Evolutionary conservation across 345 rosid genomes (phyloP), one percentile per base, ranked within the genome.

Genomic region (Eucalyptus albens): DNA sequence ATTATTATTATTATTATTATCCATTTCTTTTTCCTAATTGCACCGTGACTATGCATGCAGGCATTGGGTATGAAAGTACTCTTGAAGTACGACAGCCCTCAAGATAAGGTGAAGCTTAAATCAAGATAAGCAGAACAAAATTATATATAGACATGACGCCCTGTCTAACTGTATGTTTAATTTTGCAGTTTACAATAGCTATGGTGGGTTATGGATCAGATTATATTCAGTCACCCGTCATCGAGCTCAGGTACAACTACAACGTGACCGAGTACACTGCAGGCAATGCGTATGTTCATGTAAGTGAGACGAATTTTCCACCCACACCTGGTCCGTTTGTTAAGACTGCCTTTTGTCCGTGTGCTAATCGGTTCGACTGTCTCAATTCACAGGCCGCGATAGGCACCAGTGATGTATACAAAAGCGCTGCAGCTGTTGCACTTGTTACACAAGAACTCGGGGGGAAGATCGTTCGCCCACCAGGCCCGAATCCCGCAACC

Each of bases 201-300:
- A 91, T 94, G 94, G 86, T 94, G 90, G 94, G 95, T 44, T 93
- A 94, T 49, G 95, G 91, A 24, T 88, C 91, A 22, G 94, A 94
- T 62, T 17, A 88, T 6, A 87, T 81, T 56, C 89, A 93, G 90
- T 89, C 94, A 17, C 87, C 91, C 7, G 93, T 92, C 40, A 50
- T 94, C 16, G 95, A 94, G 89, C 90, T 92, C 89, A 94, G 88
- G 65, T 94, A 91, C 88, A 94, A 91, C 83, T 90, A 94, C 89
- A 91, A 90, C 29, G 93, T 93, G 21, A 94, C 93, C 29, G 90
- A 91, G 86, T 94, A 94, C 88, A 91, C 91, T 5, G 92, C 90
- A 67, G 94, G 94, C 86, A 89, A 93, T 65, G 95, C 87, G 44
- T 93, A 94, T 62, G 93, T 91, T 17, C 93, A 90, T 89, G 95